Conservation (phyloP, 2,329 filamentous ascomycete genomes). For the Sporothrix inflata region DNA sequence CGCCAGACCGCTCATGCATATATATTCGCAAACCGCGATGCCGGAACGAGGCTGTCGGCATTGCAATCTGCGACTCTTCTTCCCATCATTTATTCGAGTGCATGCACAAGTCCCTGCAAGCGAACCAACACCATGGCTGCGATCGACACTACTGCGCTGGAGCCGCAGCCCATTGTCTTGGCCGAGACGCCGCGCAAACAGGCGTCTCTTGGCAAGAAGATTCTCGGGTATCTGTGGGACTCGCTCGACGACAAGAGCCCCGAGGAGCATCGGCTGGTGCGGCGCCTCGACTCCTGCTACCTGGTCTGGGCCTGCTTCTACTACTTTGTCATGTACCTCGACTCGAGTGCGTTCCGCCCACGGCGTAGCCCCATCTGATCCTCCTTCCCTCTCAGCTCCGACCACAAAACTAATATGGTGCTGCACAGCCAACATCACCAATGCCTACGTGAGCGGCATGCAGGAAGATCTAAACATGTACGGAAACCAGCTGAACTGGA, state of each 20-base stretch:
- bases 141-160: background rate
- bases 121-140: background rate
- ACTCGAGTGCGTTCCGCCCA: background rate
- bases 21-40: no score
- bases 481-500: conserved; percentile 47
- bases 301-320: background rate
- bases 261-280: background rate
- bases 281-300: background rate
- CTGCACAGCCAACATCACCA: conserved; percentile 41
- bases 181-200: background rate
- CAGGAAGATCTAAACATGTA: conserved; percentile 47
- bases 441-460: conserved; percentile 52
- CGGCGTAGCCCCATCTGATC: no score
- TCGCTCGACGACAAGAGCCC: conserved; percentile 7
- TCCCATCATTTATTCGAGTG: no score
- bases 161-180: background rate
- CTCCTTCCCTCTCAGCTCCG: no score
- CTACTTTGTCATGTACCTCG: conserved; percentile 7
- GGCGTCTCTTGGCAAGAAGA: background rate
- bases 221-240: background rate
- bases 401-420: background rate
- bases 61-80: no score
- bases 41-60: no score
- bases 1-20: no score
- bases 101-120: background rate